These are phyloP conservation scores for Helminthosporium solani DNA, from an alignment of 2,329 filamentous ascomycete species.

Conservation along the genomic window DNA sequence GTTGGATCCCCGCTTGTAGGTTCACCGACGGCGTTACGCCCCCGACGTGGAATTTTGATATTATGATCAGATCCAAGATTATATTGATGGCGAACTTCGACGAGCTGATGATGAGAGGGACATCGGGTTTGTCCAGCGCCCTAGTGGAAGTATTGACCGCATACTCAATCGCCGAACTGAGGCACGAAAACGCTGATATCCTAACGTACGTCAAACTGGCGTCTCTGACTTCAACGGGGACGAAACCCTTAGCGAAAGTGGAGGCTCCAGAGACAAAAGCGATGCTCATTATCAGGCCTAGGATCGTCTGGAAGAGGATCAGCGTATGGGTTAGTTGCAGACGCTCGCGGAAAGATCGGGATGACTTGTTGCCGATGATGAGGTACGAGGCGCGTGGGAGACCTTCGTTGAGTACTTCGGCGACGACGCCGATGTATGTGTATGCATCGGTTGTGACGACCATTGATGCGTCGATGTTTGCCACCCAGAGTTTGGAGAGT, in stretches of 20 bases:
- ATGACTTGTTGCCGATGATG: conserved; percentile 65
- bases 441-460: conserved; percentile 67
- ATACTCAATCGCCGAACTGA: conserved; percentile 64
- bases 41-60: conserved; percentile 52
- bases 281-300: conserved; percentile 62
- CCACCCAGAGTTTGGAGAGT: conserved; percentile 69
- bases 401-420: conserved; percentile 71
- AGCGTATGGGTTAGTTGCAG: conserved; percentile 63
- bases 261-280: conserved; percentile 57
- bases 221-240: conserved; percentile 59
- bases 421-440: conserved; percentile 67
- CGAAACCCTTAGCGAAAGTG: conserved; percentile 61
- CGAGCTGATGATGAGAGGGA: conserved; percentile 62
- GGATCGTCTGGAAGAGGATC: conserved; percentile 53
- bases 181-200: conserved; percentile 64
- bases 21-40: too few species aligned
- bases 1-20: too few species aligned
- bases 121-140: conserved; percentile 68
- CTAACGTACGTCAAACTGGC: conserved; percentile 64
- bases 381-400: conserved; percentile 68
- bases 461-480: conserved; percentile 62
- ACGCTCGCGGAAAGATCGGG: conserved; percentile 53
- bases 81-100: conserved; percentile 66
- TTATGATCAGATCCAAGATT: conserved; percentile 52
- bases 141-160: conserved; percentile 63